Evolutionary conservation across 805 yeast genomes (phyloP), one percentile per base, ranked within the genome.

Genomic region (Candida coleopterorum): DNA sequence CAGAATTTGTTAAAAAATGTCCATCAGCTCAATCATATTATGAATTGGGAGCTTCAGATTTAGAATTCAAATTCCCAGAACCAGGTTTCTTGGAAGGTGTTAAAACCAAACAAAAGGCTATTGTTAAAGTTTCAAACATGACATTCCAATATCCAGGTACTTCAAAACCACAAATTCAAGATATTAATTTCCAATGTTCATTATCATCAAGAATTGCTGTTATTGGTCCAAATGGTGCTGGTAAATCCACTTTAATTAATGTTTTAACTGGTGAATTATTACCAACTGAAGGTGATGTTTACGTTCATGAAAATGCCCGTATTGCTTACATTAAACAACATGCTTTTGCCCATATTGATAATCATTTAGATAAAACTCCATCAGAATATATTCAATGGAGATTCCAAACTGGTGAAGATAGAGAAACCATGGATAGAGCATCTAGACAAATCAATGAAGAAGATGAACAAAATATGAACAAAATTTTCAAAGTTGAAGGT

Each of bases 61-160:
- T 89, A 59, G 95, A 89, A 74, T 93, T 93, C 83, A 69, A 62
- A 55, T 93, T 93, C 97, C 98, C 98, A 68, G 97, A 85, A 75
- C 98, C 98, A 72, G 98, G 98, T 85, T 90, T 83, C 95, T 81
- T 93, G 64, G 97, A 93, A 80, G 98, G 98, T 86, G 98, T 93
- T 62, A 93, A 93, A 88, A 93, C 98, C 65, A 93, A 93, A 79
- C 97, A 90, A 77, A 90, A 90, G 79, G 98, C 98, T 65, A 93
- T 93, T 72, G 97, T 93, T 63, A 93, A 93, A 81, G 97, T 93
- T 52, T 74, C 86, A 48, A 79, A 85, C 79, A 89, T 93, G 96
- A 65, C 94, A 57, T 93, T 93, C 97, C 97, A 90, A 81, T 93
- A 93, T 77, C 96, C 95, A 70, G 98, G 98, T 79, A 90, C 98